These are phyloP conservation scores for Kodamaea lidongshanica DNA, from an alignment of 805 yeast species.

Conservation along the genomic window DNA sequence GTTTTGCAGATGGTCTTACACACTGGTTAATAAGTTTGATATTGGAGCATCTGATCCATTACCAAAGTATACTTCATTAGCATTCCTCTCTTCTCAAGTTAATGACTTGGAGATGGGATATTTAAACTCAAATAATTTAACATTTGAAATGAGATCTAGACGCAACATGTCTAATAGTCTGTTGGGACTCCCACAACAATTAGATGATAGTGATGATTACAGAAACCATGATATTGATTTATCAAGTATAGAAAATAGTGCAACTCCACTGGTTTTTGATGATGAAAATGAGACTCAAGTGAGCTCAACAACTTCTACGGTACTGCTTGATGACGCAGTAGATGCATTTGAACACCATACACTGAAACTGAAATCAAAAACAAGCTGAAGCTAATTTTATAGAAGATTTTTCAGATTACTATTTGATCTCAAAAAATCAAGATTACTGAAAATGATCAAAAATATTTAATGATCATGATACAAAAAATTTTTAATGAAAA, in stretches of 20 bases:
- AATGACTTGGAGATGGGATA: constrained; percentile 20
- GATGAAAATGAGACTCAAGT: constrained; percentile 20
- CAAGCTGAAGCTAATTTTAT: constrained; percentile 1
- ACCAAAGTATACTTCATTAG: constrained; percentile 5
- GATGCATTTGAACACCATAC: constrained; percentile 3
- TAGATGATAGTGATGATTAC: constrained; percentile 2
- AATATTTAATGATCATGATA: no score
- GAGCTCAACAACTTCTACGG: constrained; percentile 28
- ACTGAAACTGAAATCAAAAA: constrained; percentile 2
- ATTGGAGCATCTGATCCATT: constrained; percentile 29
- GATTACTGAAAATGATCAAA: no score
- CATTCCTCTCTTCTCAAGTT: no score
- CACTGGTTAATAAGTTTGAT: constrained; percentile 24
- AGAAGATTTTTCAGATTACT: constrained; percentile 1
- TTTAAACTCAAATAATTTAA: no score
- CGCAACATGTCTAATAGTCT: constrained; percentile 13
- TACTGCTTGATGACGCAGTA: constrained; percentile 29
- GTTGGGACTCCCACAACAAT: constrained; percentile 9
- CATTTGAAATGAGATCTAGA: constrained; percentile 22
- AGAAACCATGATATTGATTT: constrained; percentile 14
- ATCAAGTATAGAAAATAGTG: constrained; percentile 30
- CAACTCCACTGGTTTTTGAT: constrained; percentile 37
- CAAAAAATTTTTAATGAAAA: no score
- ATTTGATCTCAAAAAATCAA: no score
- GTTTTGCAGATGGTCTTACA: constrained; percentile 69